Percentiles rank a stretch among this genome's conserved stretches.
phyloP scores from a whole-genome alignment of 2,329 filamentous ascomycete genomes.

The Trichoderma harzianum region DNA sequence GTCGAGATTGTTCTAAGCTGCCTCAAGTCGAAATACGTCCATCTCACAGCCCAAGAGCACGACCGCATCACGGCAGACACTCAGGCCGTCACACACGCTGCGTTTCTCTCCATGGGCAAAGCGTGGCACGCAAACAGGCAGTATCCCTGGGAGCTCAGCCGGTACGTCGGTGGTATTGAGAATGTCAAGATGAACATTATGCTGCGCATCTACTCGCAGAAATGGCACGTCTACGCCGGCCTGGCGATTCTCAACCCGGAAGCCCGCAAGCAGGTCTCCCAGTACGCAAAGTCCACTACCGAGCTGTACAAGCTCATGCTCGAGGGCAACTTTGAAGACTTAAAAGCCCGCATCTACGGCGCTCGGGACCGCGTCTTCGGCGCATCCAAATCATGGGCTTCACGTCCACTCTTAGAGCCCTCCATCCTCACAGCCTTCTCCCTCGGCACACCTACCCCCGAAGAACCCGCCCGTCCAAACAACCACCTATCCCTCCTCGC shows the following conservation, averaged over 20 bases:
- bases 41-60: conserved; percentile 81
- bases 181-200: conserved; percentile 99
- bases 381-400: conserved; percentile 49
- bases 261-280: conserved; percentile 85
- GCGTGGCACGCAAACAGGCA: conserved; percentile 94
- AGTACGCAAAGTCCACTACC: conserved; percentile 90
- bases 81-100: conserved; percentile 95
- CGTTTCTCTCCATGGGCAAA: conserved; percentile 95
- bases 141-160: conserved; percentile 95
- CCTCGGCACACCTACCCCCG: conserved; percentile 62
- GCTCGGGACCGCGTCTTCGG: conserved; percentile 73
- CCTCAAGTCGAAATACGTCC: conserved; percentile 80
- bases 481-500: conserved; percentile 91
- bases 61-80: conserved; percentile 98
- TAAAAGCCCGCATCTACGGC: conserved; percentile 65
- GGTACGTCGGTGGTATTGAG: conserved; percentile 95
- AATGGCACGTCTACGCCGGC: conserved; percentile 99
- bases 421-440: conserved; percentile 87
- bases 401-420: conserved; percentile 71
- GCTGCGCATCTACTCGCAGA: conserved; percentile 94
- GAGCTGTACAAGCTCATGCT: conserved; percentile 97
- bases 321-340: conserved; percentile 71
- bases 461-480: conserved; percentile 65
- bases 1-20: conserved; percentile 80
- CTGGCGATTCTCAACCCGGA: conserved; percentile 95